A percentile compares a stretch with the other conserved stretches of the same genome.
Evolutionary conservation across 306 rosid species (phyloP).

Genomic region (Echinosophora koreensis): DNA sequence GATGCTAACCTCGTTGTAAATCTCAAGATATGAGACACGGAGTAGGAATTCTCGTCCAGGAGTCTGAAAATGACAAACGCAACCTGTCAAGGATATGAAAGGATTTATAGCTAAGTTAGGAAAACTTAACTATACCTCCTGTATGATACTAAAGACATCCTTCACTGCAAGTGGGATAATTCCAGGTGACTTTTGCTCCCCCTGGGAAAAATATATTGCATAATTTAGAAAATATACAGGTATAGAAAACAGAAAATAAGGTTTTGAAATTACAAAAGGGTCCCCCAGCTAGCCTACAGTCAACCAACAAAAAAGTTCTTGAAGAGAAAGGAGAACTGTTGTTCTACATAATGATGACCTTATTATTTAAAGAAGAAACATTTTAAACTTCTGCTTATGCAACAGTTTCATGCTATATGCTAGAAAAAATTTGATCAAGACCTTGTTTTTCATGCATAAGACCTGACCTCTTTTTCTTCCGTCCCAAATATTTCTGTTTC

Average conservation of each 20-base stretch:
- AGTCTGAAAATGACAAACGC: slow-evolving; percentile 61
- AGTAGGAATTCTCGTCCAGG: slow-evolving; percentile 88
- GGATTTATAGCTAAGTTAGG: background rate
- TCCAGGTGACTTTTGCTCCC: slow-evolving; percentile 97
- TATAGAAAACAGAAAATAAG: slow-evolving; percentile 1
- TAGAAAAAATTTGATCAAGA: slow-evolving; percentile 3
- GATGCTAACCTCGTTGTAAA: slow-evolving; percentile 85
- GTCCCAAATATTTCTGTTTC: slow-evolving; percentile 19
- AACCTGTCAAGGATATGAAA: slow-evolving; percentile 24
- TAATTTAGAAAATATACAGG: slow-evolving; percentile 14
- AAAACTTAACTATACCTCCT: slow-evolving; percentile 66
- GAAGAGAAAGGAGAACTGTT: slow-evolving; percentile 14
- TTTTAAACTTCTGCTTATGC: slow-evolving; percentile 1
- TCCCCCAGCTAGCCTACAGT: slow-evolving; percentile 10
- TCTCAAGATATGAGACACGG: slow-evolving; percentile 89
- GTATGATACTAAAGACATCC: slow-evolving; percentile 89
- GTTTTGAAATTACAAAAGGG: background rate
- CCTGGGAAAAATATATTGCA: slow-evolving; percentile 58
- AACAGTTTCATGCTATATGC: slow-evolving; percentile 27
- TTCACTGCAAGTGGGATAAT: slow-evolving; percentile 86
- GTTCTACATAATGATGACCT: slow-evolving; percentile 6
- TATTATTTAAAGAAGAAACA: background rate
- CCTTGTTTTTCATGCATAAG: background rate
- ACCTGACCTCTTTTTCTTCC: background rate
- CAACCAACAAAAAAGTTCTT: slow-evolving; percentile 11